Evolutionary conservation across 2,329 filamentous ascomycete genomes (phyloP), one percentile per base, ranked within the genome.

Genomic region (Clarireedia monteithiana): DNA sequence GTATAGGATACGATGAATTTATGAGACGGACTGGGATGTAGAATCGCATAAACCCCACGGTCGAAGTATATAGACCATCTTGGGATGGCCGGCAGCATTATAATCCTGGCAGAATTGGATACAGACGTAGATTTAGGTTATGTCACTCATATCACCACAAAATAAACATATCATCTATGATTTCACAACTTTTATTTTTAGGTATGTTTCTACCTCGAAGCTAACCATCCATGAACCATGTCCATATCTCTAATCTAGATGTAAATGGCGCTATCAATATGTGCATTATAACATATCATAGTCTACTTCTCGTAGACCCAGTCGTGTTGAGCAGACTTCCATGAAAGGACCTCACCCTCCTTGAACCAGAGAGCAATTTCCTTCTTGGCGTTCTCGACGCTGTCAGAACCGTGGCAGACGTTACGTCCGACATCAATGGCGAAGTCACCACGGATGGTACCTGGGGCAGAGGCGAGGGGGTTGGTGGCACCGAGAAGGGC

Each of bases 311-410:
- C 94, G 82, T 96, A 97, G 81, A 97, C 81, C 94, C 94, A 97
- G 81, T 88, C 84, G 77, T 88, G 83, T 78, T 89, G 82, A 73
- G 88, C 80, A 67, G 80, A 79, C 83, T 94, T 92, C 84, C 88
- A 97, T 77, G 73, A 81, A 77, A 90, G 77, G 71, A 96, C 73
- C 77, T 97, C 94, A 67, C 84, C 85, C 67, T 88, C 80, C 77
- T 88, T 85, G 88, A 99, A 99, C 94, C 94, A 99, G 73, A 97
- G 86, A 71, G 86, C 87, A 74, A 99, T 99, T 83, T 99, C 94
- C 89, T 97, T 96, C 88, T 97, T 84, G 78, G 94, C 94, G 81
- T 84, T 96, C 85, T 99, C 94, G 77, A 99, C 92, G 74, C 82
- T 85, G 84, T 99, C 94, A 77, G 91, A 96, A 74, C 94, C 94